These are phyloP conservation scores for Phytophthora syringae DNA, from an alignment of 352 stramenopile species.

Conservation along the genomic window DNA sequence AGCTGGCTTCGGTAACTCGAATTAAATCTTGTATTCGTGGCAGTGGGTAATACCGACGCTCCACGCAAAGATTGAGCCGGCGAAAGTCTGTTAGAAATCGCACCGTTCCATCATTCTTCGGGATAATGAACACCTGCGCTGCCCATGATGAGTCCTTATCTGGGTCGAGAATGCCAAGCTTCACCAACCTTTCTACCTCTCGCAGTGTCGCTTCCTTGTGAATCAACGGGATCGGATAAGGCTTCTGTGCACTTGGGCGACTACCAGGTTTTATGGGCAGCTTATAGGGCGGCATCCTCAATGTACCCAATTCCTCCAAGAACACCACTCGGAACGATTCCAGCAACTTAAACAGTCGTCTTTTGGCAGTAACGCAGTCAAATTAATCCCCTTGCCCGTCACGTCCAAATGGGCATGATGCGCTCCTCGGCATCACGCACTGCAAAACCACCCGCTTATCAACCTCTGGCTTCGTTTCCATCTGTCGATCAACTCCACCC, in stretches of 20 bases:
- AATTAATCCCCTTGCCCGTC: background rate
- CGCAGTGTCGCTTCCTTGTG: background rate
- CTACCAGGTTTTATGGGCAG: background rate
- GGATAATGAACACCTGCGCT: constrained; percentile 7
- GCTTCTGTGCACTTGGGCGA: background rate
- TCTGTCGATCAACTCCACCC: background rate
- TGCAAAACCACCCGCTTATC: background rate
- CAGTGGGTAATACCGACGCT: background rate
- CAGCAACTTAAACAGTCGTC: background rate
- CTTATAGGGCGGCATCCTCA: background rate
- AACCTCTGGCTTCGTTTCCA: background rate
- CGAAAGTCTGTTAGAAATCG: constrained; percentile 6
- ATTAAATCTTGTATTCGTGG: constrained; percentile 5
- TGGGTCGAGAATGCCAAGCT: background rate
- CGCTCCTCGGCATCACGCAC: background rate
- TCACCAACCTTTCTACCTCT: background rate
- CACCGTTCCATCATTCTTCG: constrained; percentile 11
- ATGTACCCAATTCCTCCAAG: background rate
- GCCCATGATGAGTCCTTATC: constrained; percentile 6
- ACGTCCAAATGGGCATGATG: constrained; percentile 4
- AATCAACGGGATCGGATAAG: background rate
- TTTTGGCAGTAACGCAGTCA: background rate
- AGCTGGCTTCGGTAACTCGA: background rate
- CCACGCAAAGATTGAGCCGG: background rate
- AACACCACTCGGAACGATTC: background rate